A percentile compares a stretch with the other conserved stretches of the same genome.
Conservation (phyloP, 352 stramenopile species). For the Phytophthora aleatoria region DNA sequence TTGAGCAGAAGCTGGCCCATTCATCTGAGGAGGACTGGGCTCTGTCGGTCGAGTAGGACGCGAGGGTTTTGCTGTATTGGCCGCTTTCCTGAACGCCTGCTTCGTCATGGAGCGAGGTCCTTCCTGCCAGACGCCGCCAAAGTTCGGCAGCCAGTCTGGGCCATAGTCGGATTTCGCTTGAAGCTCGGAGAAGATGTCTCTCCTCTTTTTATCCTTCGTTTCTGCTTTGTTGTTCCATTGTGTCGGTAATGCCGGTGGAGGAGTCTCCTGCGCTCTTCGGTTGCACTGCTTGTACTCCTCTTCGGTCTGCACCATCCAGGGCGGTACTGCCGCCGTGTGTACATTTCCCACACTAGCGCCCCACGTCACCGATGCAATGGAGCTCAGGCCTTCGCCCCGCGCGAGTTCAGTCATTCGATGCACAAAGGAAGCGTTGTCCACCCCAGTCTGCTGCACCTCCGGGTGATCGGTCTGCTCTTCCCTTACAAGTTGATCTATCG, state of each 20-base stretch:
- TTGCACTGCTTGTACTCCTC: slow-evolving; percentile 78
- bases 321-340: slow-evolving; percentile 64
- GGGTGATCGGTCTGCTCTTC: slow-evolving; percentile 38
- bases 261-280: slow-evolving; percentile 20
- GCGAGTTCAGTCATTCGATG: slow-evolving; percentile 62
- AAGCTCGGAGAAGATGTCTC: slow-evolving; percentile 44
- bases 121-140: slow-evolving; percentile 79
- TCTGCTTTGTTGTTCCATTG: slow-evolving; percentile 8
- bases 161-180: slow-evolving; percentile 35
- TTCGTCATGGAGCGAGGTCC: slow-evolving; percentile 65
- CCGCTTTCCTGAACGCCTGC: slow-evolving; percentile 48
- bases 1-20: too few species aligned
- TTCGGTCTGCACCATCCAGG: slow-evolving; percentile 75
- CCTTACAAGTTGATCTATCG: slow-evolving; percentile 61
- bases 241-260: not conserved
- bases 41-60: not conserved
- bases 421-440: slow-evolving; percentile 15
- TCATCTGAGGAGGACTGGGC: not conserved
- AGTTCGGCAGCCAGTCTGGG: slow-evolving; percentile 73
- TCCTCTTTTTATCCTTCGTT: slow-evolving; percentile 14
- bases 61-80: slow-evolving; percentile 17
- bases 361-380: slow-evolving; percentile 51
- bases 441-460: slow-evolving; percentile 8
- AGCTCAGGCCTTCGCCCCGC: slow-evolving; percentile 45
- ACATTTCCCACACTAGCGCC: slow-evolving; percentile 55